A percentile compares a stretch with the other conserved stretches of the same genome.
Conservation (phyloP, 2,329 filamentous ascomycete genomes). For the Fusarium sp. region DNA sequence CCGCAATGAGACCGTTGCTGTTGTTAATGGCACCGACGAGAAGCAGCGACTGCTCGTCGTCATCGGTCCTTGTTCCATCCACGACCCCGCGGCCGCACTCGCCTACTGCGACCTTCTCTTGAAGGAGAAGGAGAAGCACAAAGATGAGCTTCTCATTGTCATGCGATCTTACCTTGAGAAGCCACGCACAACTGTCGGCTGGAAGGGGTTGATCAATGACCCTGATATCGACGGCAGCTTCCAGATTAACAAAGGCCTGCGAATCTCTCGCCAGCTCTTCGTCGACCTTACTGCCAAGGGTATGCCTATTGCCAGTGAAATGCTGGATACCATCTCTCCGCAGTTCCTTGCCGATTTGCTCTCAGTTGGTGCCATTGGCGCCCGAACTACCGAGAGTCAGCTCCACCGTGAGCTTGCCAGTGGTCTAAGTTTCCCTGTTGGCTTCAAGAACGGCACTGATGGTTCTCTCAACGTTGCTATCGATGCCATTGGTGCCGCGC, state of each 20-base stretch:
- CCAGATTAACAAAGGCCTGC: slow-evolving; percentile 98
- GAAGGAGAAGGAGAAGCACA: slow-evolving; percentile 86
- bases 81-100: slow-evolving; percentile 90
- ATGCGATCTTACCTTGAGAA: slow-evolving; percentile 99
- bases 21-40: slow-evolving; percentile 75
- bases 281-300: slow-evolving; percentile 90
- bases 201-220: slow-evolving; percentile 99
- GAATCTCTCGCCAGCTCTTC: slow-evolving; percentile 88
- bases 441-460: slow-evolving; percentile 99
- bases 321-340: slow-evolving; percentile 97
- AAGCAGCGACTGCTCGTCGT: slow-evolving; percentile 76
- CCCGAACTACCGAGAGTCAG: slow-evolving; percentile 96
- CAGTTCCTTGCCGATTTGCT: slow-evolving; percentile 96
- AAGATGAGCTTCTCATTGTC: slow-evolving; percentile 90
- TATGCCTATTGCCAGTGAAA: slow-evolving; percentile 97
- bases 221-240: slow-evolving; percentile 98
- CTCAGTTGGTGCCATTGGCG: slow-evolving; percentile 92
- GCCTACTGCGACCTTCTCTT: slow-evolving; percentile 92
- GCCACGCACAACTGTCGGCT: slow-evolving; percentile 95
- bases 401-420: slow-evolving; percentile 94
- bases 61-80: slow-evolving; percentile 96
- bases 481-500: slow-evolving; percentile 93
- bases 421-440: slow-evolving; percentile 95
- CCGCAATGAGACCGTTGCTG: slow-evolving; percentile 73
- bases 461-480: slow-evolving; percentile 90